Conservation (phyloP, 1,284 basidiomycete species). For the Trametes versicolor region DNA sequence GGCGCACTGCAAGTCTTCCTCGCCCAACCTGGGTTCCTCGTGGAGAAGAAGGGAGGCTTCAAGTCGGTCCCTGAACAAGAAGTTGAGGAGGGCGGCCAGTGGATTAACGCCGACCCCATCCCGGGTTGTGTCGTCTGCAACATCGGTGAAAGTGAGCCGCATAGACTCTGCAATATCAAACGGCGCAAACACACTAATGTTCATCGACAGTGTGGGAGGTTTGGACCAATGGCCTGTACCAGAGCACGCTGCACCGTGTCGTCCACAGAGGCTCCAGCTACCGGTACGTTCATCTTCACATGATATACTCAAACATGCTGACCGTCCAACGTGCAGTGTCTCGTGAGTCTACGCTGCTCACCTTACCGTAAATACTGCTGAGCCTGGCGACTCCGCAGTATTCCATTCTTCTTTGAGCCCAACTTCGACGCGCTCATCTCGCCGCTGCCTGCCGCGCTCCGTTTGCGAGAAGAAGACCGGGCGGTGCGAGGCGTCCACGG, state of each 20-base stretch:
- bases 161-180: too few species aligned
- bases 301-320: not conserved
- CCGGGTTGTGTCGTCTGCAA: slow-evolving; percentile 85
- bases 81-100: slow-evolving; percentile 63
- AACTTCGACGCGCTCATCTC: slow-evolving; percentile 75
- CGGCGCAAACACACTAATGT: not conserved
- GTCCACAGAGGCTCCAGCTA: slow-evolving; percentile 78
- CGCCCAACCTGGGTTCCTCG: slow-evolving; percentile 50
- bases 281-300: slow-evolving; percentile 55
- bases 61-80: slow-evolving; percentile 55
- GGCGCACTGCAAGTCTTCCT: slow-evolving; percentile 86
- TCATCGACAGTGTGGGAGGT: slow-evolving; percentile 78
- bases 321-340: slow-evolving; percentile 30
- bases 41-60: slow-evolving; percentile 49
- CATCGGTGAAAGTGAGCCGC: slow-evolving; percentile 80
- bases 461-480: slow-evolving; percentile 49
- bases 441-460: slow-evolving; percentile 65
- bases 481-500: slow-evolving; percentile 8
- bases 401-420: slow-evolving; percentile 91
- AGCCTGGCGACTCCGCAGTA: too few species aligned
- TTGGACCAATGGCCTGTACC: slow-evolving; percentile 85
- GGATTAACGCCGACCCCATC: slow-evolving; percentile 84
- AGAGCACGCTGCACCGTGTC: slow-evolving; percentile 81
- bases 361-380: too few species aligned
- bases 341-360: slow-evolving; percentile 39